A percentile compares a stretch with the other conserved stretches of the same genome.
phyloP scores from a whole-genome alignment of 331 rosid species.

The Saraca asoca region DNA sequence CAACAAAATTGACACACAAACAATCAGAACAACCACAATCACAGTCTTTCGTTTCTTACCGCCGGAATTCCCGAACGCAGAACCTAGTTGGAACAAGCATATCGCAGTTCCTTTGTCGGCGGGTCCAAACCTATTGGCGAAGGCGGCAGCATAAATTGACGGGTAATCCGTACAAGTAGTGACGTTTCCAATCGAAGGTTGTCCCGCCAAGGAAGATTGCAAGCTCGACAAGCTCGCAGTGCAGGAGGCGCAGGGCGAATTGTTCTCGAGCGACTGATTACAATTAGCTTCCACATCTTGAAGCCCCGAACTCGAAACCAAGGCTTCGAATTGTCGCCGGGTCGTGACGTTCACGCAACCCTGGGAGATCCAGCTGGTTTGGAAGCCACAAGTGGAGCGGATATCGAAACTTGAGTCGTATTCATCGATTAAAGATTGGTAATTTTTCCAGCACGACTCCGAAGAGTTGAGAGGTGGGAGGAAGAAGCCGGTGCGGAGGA shows the following conservation, averaged over 20 bases:
- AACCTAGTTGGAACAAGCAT: constrained; percentile 54
- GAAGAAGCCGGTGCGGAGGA: constrained; percentile 49
- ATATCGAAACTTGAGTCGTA: constrained; percentile 49
- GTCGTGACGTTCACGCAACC: constrained; percentile 74
- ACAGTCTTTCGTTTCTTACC: constrained; percentile 37
- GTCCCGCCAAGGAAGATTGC: constrained; percentile 48
- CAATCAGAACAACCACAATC: constrained; percentile 41
- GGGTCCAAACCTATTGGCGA: constrained; percentile 58
- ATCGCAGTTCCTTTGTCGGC: constrained; percentile 57
- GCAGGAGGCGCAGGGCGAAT: constrained; percentile 76
- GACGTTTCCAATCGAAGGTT: constrained; percentile 50
- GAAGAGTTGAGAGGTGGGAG: constrained; percentile 58
- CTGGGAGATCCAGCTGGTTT: constrained; percentile 58
- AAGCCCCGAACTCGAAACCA: constrained; percentile 30
- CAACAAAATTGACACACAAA: constrained; percentile 34
- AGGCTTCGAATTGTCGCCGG: constrained; percentile 45
- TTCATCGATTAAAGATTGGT: constrained; percentile 41
- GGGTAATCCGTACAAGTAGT: constrained; percentile 57
- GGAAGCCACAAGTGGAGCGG: constrained; percentile 60
- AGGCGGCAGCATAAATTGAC: constrained; percentile 67
- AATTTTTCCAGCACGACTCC: constrained; percentile 56
- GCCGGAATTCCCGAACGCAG: constrained; percentile 20
- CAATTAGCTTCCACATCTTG: constrained; percentile 33
- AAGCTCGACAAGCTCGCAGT: constrained; percentile 44
- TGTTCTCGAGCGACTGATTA: constrained; percentile 57